Conservation (phyloP, 164 flowering plant species). For the Akebia trifoliata region DNA sequence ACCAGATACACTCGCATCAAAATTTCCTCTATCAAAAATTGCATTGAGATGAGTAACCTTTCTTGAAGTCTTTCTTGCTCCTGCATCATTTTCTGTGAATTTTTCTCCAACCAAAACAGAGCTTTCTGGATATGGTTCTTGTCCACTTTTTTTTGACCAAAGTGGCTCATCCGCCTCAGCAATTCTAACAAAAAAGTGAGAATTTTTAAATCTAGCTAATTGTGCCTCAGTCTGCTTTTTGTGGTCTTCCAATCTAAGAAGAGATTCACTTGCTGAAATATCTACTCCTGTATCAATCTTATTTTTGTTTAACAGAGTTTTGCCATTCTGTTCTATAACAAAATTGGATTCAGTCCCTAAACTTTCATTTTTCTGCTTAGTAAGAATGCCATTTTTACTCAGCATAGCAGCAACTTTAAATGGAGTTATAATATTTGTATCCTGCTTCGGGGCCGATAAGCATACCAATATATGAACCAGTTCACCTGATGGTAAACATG, state of each 20-base stretch:
- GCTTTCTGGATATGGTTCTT: too few species aligned
- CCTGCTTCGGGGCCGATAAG: slow-evolving; percentile 72
- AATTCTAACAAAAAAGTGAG: slow-evolving; percentile 89
- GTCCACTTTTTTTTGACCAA: slow-evolving; percentile 83
- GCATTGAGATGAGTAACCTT: slow-evolving; percentile 32
- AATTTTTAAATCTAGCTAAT: slow-evolving; percentile 59
- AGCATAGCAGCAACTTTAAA: slow-evolving; percentile 89
- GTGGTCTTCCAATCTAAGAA: slow-evolving; percentile 76
- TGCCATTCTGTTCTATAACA: slow-evolving; percentile 32
- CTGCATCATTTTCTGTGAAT: slow-evolving; percentile 25
- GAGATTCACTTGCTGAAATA: slow-evolving; percentile 70
- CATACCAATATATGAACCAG: slow-evolving; percentile 85
- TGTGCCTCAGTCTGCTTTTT: slow-evolving; percentile 62
- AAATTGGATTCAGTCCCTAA: slow-evolving; percentile 20
- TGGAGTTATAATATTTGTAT: slow-evolving; percentile 79
- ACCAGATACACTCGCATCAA: slow-evolving; percentile 75
- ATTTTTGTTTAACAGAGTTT: slow-evolving; percentile 19
- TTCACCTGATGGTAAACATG: slow-evolving; percentile 58
- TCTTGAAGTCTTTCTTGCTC: slow-evolving; percentile 18
- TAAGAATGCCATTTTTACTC: slow-evolving; percentile 55
- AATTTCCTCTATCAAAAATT: slow-evolving; percentile 68
- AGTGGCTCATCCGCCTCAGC: slow-evolving; percentile 71
- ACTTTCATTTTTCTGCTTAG: slow-evolving; percentile 38
- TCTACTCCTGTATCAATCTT: slow-evolving; percentile 36
- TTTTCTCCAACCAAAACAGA: too few species aligned